Percentiles rank a stretch among this genome's conserved stretches.
These are phyloP conservation scores for Phycomyces blakesleeanus DNA, from an alignment of 192 early-diverging fungal genomes.

Conservation along the genomic window DNA sequence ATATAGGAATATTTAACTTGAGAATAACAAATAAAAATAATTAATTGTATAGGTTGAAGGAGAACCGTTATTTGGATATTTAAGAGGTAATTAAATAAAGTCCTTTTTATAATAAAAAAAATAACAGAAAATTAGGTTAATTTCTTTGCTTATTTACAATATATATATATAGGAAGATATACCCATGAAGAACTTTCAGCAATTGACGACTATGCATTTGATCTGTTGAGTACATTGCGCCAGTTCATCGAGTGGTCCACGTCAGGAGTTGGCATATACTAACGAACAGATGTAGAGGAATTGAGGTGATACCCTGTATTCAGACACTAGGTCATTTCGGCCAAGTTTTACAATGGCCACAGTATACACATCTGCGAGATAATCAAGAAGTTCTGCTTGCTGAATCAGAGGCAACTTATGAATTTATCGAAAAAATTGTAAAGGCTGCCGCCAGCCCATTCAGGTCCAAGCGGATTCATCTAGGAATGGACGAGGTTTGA, in stretches of 20 bases:
- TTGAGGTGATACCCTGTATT: constrained; percentile 86
- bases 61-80: constrained; percentile 72
- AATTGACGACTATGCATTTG: constrained; percentile 78
- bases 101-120: no score
- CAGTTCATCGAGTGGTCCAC: not conserved
- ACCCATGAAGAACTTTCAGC: constrained; percentile 64
- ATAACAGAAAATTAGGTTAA: no score
- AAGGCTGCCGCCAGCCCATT: constrained; percentile 60
- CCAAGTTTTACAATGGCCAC: constrained; percentile 87
- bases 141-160: not conserved
- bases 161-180: constrained; percentile 47
- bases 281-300: constrained; percentile 46
- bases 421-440: constrained; percentile 72
- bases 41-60: constrained; percentile 31
- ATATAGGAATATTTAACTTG: not conserved
- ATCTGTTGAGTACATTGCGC: constrained; percentile 32
- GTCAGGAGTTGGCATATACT: not conserved
- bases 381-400: constrained; percentile 77
- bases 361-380: constrained; percentile 71
- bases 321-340: constrained; percentile 89
- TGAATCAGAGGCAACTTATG: constrained; percentile 72
- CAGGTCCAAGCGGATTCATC: constrained; percentile 75
- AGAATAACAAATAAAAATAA: not conserved
- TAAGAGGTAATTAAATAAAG: constrained; percentile 43
- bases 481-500: constrained; percentile 84